Evolutionary conservation across 2,329 filamentous ascomycete species (phyloP).

Genomic region (Verticillium tricorpus): DNA sequence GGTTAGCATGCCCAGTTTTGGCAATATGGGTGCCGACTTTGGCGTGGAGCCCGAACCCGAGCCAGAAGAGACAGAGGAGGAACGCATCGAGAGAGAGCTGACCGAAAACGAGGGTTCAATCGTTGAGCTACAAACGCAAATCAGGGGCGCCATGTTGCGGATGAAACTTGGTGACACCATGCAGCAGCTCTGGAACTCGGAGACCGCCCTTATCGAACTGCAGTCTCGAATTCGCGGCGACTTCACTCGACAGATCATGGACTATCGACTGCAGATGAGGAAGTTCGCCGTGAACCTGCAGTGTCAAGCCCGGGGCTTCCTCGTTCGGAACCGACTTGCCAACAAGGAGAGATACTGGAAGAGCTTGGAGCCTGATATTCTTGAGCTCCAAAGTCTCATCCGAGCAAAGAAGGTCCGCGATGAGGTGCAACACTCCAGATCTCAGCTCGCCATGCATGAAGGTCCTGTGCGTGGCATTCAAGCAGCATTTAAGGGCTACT

Average conservation of each 20-base stretch:
- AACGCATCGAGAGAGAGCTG: conserved; percentile 78
- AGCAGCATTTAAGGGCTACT: conserved; percentile 61
- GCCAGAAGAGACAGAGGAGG: conserved; percentile 84
- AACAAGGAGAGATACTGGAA: conserved; percentile 65
- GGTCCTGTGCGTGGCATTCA: conserved; percentile 63
- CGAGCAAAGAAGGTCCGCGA: conserved; percentile 62
- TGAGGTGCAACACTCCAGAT: conserved; percentile 50
- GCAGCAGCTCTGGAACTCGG: conserved; percentile 85
- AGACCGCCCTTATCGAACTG: conserved; percentile 72
- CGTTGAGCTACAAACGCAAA: conserved; percentile 79
- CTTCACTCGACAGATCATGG: conserved; percentile 76
- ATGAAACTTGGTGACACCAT: conserved; percentile 76
- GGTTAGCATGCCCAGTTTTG: conserved; percentile 94
- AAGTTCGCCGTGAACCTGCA: conserved; percentile 77
- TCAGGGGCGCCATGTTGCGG: conserved; percentile 74
- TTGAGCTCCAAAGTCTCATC: conserved; percentile 78
- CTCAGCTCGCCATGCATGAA: conserved; percentile 57
- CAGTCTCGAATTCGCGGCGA: conserved; percentile 86
- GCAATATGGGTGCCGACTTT: conserved; percentile 94
- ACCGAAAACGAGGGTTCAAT: conserved; percentile 69
- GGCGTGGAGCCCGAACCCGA: conserved; percentile 77
- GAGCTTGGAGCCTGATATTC: conserved; percentile 64
- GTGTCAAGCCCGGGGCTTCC: conserved; percentile 69
- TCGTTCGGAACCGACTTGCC: conserved; percentile 61
- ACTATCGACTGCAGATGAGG: conserved; percentile 79